Evolutionary conservation across 768 basidiomycete species (phyloP), one percentile per base, ranked within the genome.

Genomic region (Lactarius akahatsu): DNA sequence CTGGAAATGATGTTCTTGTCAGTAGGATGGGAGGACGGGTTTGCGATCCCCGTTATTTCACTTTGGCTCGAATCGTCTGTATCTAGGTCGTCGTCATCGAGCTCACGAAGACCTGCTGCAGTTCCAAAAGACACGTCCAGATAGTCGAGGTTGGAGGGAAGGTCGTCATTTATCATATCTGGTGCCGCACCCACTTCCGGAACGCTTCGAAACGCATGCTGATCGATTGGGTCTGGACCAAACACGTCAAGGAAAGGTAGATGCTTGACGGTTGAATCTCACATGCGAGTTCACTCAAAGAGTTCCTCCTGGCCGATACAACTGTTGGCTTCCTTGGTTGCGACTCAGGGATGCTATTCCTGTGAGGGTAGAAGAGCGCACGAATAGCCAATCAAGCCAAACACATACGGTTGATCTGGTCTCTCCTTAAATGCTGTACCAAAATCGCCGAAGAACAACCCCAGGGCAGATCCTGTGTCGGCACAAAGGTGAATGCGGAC

Each of bases 121-220:
- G 90, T 78, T 47, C 90, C 88, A 69, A 92, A 92, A 3, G 91
- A 89, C 61, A 84, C 85, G 69, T 94, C 92, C 56, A 98, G 80
- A 72, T 96, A 98, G 73, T 95, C 92, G 57, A 82, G 77, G 74
- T 98, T 96, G 26, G 83, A 90, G 0, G 96, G 96, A 10, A 98
- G 79, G 74, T 98, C 95, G 71, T 98, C 96, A 38, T 81, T 80
- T 64, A 98, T 89, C 86, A 97, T 87, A 76, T 98, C 96, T 16
- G 92, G 88, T 10, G 87, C 83, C 11, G 86, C 83, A 26, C 90
- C 89, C 50, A 96, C 80, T 69, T 93, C 89, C 2, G 93, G 93
- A 8, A 87, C 73, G 52, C 78, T 80, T 59, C 80, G 83, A 78
- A 96, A 97, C 1, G 94, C 92, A 41, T 89, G 77, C 64, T 94